Percentiles rank a stretch among this genome's conserved stretches.
Conservation (phyloP, 1,284 basidiomycete genomes). For the Rhodotorula sp. region DNA sequence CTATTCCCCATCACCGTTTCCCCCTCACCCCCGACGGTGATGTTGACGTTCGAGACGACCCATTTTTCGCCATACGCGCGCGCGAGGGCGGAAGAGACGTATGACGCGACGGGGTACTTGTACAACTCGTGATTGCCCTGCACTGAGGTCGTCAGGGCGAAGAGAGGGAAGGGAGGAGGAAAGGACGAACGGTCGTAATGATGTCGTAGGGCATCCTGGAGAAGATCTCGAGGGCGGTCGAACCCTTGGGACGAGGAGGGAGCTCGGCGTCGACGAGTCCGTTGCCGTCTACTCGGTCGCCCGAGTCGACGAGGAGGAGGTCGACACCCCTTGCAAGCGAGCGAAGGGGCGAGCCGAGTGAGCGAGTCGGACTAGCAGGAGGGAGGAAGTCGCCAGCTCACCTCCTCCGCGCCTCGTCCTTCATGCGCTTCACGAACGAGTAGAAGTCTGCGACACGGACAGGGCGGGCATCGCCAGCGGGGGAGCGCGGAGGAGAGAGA, state of each 20-base stretch:
- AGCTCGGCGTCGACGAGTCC: conserved; percentile 44
- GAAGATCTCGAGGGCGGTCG: conserved; percentile 39
- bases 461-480: background rate
- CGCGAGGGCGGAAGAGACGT: conserved; percentile 37
- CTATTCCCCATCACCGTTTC: conserved; percentile 38
- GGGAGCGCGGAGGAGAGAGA: background rate
- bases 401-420: conserved; percentile 28
- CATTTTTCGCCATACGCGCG: conserved; percentile 29
- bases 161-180: background rate
- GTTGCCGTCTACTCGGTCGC: conserved; percentile 45
- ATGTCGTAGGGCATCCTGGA: conserved; percentile 43
- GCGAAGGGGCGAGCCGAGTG: background rate
- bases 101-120: conserved; percentile 41
- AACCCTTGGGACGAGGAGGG: conserved; percentile 20
- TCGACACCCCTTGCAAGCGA: conserved; percentile 44
- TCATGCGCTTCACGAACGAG: conserved; percentile 40
- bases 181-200: conserved; percentile 28
- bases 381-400: background rate
- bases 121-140: conserved; percentile 33
- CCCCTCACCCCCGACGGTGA: conserved; percentile 6
- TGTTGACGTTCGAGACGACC: conserved; percentile 32
- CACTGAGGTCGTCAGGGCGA: background rate
- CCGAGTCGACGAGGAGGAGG: conserved; percentile 44
- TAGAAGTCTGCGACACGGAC: conserved; percentile 34
- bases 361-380: background rate